Base-by-base conservation (phyloP, 2,329 filamentous ascomycete species). In the Myriangium duriaei region DNA sequence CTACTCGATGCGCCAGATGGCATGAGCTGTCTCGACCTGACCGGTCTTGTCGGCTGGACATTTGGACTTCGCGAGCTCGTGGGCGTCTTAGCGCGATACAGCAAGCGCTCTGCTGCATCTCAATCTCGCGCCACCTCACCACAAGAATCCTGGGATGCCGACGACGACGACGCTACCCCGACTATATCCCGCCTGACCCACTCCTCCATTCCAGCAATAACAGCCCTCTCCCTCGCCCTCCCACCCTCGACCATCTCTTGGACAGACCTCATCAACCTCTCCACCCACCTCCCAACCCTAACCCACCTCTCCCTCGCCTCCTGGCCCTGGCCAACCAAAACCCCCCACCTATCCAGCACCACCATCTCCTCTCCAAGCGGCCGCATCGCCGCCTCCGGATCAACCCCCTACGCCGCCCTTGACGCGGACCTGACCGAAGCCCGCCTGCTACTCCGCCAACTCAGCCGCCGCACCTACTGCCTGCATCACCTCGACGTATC, bases 231-330 rank as follows among this genome's bases (percentile, higher is more conserved):
- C 2, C 63, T 79, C 1, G 70, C 72, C 2, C 61, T 73, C 37
- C 69, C 68, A 3, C 57, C 59, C 3, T 42, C 53, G 2, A 57
- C 57, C 15, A 64, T 65, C 1, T 71, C 63, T 9, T 79, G 74
- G 74, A 54, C 61, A 11, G 63, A 68, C 4, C 60, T 79, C 2
- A 57, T 79, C 2, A 54, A 58, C 1, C 51, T 79, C 1, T 61
- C 73, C 0, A 61, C 65, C 0, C 60, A 69, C 16, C 53, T 74
- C 1, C 61, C 68, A n/a, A 72, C 64, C 3, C 51, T 79, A 15
- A 76, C 72, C 0, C 74, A 78, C 45, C 59, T 79, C 2, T 78
- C 74, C 0, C 60, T 79, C 2, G 73, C 74, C 2, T 63, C 74
- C 51, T 79, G 74, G 74, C 72, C 73, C 2, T 56, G 62, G 13